Evolutionary conservation across 805 yeast genomes (phyloP), one percentile per base, ranked within the genome.

Genomic region (Suhomyces sp.): DNA sequence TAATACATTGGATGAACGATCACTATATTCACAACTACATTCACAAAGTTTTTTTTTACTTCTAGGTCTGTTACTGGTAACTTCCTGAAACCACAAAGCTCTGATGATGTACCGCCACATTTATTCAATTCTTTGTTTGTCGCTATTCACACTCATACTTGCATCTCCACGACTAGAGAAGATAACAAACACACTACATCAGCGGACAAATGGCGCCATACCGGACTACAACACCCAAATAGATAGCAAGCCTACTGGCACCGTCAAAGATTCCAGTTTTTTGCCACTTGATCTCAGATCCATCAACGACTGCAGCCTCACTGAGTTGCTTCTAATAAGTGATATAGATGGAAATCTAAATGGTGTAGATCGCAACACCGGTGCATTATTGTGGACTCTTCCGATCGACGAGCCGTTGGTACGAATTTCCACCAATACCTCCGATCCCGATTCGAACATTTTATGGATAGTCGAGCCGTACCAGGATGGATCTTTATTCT

Each of bases 401-500:
- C 80, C 82, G 4, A 83, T 88, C 2, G 82, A 80, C 17, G 81
- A 79, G 2, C 86, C 96, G 0, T 70, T 88, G 50, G 89, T 87
- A 9, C 68, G 71, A 29, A 77, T 75, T 5, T 68, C 60, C 55
- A 58, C 71, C 15, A 68, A 68, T 51, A 57, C 48, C 24, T 50
- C 60, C 6, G 60, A 50, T 36, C 27, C 63, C 9, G 60, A 56
- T 7, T 56, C 69, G 5, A 72, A 72, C 55, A 65, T 71, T 49
- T 81, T 86, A 0, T 88, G 97, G 93, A 85, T 93, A 49, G 93
- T 94, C 1, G 99, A 94, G 60, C 98, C 98, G 0, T 81, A 79
- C 57, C 86, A 85, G 4, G 96, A 88, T 53, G 99, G 99, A 1
- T 74, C 86, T 0, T 74, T 94, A 3, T 92, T 86, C 67, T 90